Evolutionary conservation across 805 yeast genomes (phyloP).

Genomic region (Starmerella lactis-condensi): DNA sequence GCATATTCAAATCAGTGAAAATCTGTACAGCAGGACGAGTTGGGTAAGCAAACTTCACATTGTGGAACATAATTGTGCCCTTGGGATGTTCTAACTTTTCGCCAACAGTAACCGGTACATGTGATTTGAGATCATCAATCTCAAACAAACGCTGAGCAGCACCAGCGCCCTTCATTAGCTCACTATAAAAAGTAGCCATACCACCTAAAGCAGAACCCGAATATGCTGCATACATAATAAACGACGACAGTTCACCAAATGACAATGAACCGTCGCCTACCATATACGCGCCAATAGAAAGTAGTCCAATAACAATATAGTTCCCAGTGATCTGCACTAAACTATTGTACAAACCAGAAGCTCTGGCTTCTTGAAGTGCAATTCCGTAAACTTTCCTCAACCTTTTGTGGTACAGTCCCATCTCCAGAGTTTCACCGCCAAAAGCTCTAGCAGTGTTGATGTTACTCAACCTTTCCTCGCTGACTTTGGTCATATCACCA

Average conservation of each 20-base stretch:
- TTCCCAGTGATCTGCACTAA: conserved; percentile 75
- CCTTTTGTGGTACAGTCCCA: conserved; percentile 53
- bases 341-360: conserved; percentile 60
- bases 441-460: conserved; percentile 77
- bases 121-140: conserved; percentile 57
- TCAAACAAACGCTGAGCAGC: conserved; percentile 88
- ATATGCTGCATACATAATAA: conserved; percentile 87
- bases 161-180: conserved; percentile 92
- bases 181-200: conserved; percentile 75
- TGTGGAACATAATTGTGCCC: conserved; percentile 36
- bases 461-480: conserved; percentile 79
- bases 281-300: conserved; percentile 67
- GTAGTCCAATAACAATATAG: conserved; percentile 52
- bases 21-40: conserved; percentile 57
- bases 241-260: conserved; percentile 77
- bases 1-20: conserved; percentile 41
- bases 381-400: conserved; percentile 45
- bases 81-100: conserved; percentile 23
- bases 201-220: conserved; percentile 90
- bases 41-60: conserved; percentile 63
- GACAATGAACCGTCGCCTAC: conserved; percentile 59
- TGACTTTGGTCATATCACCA: conserved; percentile 71
- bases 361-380: conserved; percentile 62
- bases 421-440: conserved; percentile 66
- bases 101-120: conserved; percentile 52